phyloP scores from a whole-genome alignment of 2,329 filamentous ascomycete species.

The Chaetomium globosum region DNA sequence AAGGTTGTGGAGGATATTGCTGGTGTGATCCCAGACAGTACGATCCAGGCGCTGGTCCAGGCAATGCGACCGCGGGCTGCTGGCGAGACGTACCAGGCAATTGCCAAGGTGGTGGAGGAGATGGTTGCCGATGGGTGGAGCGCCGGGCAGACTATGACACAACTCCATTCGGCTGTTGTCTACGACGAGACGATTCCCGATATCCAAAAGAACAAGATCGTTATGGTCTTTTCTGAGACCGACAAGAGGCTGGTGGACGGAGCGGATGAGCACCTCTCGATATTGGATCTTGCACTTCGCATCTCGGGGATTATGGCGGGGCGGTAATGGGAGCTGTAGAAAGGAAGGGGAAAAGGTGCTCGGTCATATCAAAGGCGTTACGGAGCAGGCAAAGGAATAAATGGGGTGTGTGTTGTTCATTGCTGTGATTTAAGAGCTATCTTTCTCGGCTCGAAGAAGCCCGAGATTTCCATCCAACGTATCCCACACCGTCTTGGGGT shows the following conservation, averaged over 20 bases:
- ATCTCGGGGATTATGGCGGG: constrained; percentile 72
- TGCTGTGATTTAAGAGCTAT: constrained; percentile 23
- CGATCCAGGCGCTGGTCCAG: constrained; percentile 69
- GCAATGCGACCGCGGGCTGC: constrained; percentile 74
- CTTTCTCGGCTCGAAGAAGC: constrained; percentile 39
- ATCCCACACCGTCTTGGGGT: constrained; percentile 52
- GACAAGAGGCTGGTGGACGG: constrained; percentile 95
- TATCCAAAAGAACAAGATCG: constrained; percentile 85
- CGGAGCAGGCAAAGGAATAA: constrained; percentile 19
- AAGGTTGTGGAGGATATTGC: constrained; percentile 91
- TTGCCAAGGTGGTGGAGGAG: constrained; percentile 81
- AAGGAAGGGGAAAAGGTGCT: background rate
- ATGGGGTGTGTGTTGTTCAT: constrained; percentile 3
- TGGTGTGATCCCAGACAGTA: constrained; percentile 80
- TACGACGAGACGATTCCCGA: constrained; percentile 84
- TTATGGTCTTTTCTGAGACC: constrained; percentile 85
- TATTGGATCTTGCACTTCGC: constrained; percentile 80
- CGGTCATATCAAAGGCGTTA: constrained; percentile 25
- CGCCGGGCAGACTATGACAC: constrained; percentile 75
- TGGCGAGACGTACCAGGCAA: constrained; percentile 67
- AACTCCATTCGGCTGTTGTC: constrained; percentile 81
- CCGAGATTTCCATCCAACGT: constrained; percentile 58
- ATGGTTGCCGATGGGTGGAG: constrained; percentile 98
- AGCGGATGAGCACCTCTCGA: constrained; percentile 89
- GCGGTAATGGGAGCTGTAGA: constrained; percentile 36